Evolutionary conservation across 176 grass and related monocot genomes (phyloP).

Genomic region (Carex littledalei): DNA sequence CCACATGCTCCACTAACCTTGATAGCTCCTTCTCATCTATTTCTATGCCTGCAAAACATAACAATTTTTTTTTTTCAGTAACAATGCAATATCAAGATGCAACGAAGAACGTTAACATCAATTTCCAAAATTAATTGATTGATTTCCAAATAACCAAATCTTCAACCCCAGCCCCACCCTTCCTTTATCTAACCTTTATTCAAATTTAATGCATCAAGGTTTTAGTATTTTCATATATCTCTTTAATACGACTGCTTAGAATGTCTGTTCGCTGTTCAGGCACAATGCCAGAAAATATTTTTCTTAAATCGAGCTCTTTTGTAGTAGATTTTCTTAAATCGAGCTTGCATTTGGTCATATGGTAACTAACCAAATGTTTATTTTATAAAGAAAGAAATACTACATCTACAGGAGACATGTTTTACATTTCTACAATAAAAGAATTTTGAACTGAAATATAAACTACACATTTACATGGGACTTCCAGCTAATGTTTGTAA

Average conservation of each 20-base stretch:
- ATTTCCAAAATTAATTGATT: no score
- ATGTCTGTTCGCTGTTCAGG: background rate
- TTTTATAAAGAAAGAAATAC: background rate
- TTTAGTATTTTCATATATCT: background rate
- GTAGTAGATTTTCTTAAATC: background rate
- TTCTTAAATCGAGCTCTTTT: background rate
- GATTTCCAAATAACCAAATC: background rate
- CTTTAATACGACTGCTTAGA: background rate
- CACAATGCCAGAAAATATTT: background rate
- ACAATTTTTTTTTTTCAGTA: background rate
- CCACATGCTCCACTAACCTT: slow-evolving; percentile 91
- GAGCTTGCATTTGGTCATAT: background rate
- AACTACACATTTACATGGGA: background rate
- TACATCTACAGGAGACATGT: background rate
- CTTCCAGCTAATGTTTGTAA: background rate
- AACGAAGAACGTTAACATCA: background rate
- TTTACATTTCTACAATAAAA: background rate
- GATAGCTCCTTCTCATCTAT: slow-evolving; percentile 93
- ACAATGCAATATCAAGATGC: background rate
- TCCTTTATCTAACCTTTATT: background rate
- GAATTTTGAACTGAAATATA: background rate
- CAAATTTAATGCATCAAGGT: background rate
- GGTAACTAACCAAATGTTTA: background rate
- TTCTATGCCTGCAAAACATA: slow-evolving; percentile 82
- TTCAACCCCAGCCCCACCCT: background rate